A percentile compares a stretch with the other conserved stretches of the same genome.
Evolutionary conservation across 345 rosid genomes (phyloP).

Genomic region (Citrus sp.): DNA sequence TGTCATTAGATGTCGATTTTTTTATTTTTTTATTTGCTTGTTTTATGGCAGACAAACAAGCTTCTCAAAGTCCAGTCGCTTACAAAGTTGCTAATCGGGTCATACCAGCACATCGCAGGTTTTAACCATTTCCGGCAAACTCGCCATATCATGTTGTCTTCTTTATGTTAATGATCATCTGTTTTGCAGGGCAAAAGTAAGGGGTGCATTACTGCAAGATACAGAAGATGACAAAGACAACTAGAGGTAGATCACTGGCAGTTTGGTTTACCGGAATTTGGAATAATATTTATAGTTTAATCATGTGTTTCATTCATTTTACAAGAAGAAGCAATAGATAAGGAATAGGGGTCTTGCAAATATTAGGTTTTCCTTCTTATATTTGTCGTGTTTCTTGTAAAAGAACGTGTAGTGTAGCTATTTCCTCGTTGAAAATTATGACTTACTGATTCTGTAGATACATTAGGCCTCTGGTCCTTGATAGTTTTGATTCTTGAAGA

Average conservation of each 20-base stretch:
- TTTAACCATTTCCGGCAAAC: background rate
- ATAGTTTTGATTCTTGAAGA: no score
- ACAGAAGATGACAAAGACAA: slow-evolving; percentile 45
- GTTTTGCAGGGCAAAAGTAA: slow-evolving; percentile 55
- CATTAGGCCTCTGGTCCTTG: no score
- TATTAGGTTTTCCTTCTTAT: background rate
- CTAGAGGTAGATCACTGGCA: slow-evolving; percentile 8
- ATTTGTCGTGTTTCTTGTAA: background rate
- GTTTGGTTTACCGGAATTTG: background rate
- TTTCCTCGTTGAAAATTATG: background rate
- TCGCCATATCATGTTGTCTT: background rate
- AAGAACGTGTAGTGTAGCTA: background rate
- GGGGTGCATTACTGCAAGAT: slow-evolving; percentile 67
- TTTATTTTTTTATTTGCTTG: background rate
- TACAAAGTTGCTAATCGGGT: slow-evolving; percentile 48
- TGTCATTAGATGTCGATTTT: background rate
- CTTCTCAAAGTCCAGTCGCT: slow-evolving; percentile 28
- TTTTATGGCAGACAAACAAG: slow-evolving; percentile 40
- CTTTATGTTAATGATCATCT: background rate
- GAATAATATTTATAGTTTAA: background rate
- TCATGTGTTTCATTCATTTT: background rate
- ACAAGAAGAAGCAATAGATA: background rate
- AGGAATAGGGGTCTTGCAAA: background rate
- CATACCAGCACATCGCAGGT: slow-evolving; percentile 66
- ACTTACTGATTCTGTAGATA: background rate